Conservation (phyloP, 2,329 filamentous ascomycete species). For the Pezicula radicicola region DNA sequence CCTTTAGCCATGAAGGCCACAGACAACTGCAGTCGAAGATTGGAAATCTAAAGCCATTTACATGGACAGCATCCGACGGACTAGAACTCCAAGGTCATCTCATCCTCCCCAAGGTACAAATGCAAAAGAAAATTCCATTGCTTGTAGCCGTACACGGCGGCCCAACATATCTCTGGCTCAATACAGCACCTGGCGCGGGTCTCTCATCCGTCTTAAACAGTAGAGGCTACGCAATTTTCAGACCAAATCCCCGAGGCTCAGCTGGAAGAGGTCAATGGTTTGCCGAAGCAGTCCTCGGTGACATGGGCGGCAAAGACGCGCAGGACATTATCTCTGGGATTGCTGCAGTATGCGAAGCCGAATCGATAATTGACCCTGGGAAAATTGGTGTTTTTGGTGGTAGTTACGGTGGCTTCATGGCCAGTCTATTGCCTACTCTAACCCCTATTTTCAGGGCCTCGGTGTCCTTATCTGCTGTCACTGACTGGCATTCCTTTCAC, state of each 20-base stretch:
- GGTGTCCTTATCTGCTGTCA: not conserved
- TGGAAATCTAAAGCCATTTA: not conserved
- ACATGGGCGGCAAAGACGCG: not conserved
- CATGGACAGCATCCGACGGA: not conserved
- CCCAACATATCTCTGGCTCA: not conserved
- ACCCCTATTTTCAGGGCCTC: not conserved
- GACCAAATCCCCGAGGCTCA: constrained; percentile 1
- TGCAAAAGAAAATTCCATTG: not conserved
- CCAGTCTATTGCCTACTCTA: not conserved
- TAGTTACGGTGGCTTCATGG: constrained; percentile 2
- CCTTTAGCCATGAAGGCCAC: not conserved
- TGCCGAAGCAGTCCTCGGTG: constrained; percentile 1
- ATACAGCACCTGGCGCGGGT: not conserved
- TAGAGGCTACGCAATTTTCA: not conserved
- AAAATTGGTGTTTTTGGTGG: constrained; percentile 1
- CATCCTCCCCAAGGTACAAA: not conserved
- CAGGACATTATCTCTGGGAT: not conserved
- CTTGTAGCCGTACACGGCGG: not conserved
- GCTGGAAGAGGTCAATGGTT: not conserved
- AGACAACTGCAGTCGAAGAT: not conserved
- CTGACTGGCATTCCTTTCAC: constrained; percentile 3
- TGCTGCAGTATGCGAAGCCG: not conserved
- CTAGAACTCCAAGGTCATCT: not conserved
- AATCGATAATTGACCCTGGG: not conserved
- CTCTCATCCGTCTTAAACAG: not conserved